A percentile compares a stretch with the other conserved stretches of the same genome.
Evolutionary conservation across 495 filamentous ascomycete genomes (phyloP).

Genomic region (Daldinia decipiens): DNA sequence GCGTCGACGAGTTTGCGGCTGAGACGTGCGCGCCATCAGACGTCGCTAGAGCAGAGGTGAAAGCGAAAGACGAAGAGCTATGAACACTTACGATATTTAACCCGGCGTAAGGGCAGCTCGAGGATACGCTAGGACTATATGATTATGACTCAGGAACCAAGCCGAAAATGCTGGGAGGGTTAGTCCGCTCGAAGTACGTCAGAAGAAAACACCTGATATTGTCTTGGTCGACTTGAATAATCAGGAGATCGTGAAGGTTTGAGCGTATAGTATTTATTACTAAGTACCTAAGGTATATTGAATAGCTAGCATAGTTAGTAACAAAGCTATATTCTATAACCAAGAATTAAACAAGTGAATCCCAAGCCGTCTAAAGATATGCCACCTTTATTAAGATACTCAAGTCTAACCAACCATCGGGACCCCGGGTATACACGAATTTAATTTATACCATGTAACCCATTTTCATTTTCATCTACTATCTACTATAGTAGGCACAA

Average conservation of each 20-base stretch:
- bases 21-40: constrained; percentile 2
- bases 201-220: neutral
- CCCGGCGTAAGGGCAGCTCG: neutral
- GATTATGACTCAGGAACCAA: neutral
- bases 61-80: neutral
- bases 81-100: neutral
- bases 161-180: neutral
- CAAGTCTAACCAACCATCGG: neutral
- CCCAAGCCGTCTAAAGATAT: neutral
- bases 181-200: neutral
- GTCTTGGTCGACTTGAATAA: neutral
- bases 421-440: too few relatives aligned
- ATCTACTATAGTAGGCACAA: too few relatives aligned
- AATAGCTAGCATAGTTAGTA: too few relatives aligned
- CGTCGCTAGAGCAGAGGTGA: neutral
- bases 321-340: neutral
- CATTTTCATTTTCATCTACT: too few relatives aligned
- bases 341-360: neutral
- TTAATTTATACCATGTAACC: too few relatives aligned
- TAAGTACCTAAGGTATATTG: too few relatives aligned
- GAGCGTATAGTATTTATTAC: too few relatives aligned
- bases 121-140: neutral
- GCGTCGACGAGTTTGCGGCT: constrained; percentile 11
- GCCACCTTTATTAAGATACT: neutral
- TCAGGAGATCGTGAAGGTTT: neutral